phyloP scores from a whole-genome alignment of 805 yeast genomes.

The Ogataea haglerorum region DNA sequence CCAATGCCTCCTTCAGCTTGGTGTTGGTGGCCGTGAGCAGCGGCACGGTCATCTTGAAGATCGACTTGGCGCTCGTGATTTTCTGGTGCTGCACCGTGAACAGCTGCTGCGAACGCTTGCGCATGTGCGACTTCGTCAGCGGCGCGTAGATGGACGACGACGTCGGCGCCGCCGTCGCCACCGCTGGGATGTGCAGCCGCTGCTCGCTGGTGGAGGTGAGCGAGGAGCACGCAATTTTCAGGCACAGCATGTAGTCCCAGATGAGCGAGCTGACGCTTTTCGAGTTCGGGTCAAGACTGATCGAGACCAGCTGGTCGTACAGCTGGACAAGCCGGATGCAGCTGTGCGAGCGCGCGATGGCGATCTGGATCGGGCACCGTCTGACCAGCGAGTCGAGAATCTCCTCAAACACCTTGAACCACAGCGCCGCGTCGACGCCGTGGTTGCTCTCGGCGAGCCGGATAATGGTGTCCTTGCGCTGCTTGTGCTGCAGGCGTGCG shows the following conservation, averaged over 20 bases:
- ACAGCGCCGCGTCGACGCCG: slow-evolving; percentile 94
- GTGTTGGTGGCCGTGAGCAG: slow-evolving; percentile 66
- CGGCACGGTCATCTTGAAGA: slow-evolving; percentile 85
- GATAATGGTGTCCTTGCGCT: slow-evolving; percentile 64
- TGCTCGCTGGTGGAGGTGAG: slow-evolving; percentile 88
- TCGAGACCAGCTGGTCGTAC: slow-evolving; percentile 61
- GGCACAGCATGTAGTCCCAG: slow-evolving; percentile 56
- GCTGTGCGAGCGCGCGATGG: slow-evolving; percentile 85
- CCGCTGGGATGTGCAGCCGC: slow-evolving; percentile 57
- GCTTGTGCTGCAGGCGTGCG: slow-evolving; percentile 52
- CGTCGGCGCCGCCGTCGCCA: slow-evolving; percentile 7
- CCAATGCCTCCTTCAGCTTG: slow-evolving; percentile 77
- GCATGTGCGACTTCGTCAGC: slow-evolving; percentile 53
- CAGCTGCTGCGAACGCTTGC: slow-evolving; percentile 76
- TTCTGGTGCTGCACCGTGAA: slow-evolving; percentile 84
- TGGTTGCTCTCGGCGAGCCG: slow-evolving; percentile 85
- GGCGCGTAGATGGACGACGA: slow-evolving; percentile 38
- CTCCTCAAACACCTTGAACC: slow-evolving; percentile 86
- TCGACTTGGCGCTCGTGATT: slow-evolving; percentile 86
- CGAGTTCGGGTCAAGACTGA: slow-evolving; percentile 40
- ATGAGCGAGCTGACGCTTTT: slow-evolving; percentile 27
- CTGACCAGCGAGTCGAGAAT: slow-evolving; percentile 69
- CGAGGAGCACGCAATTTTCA: slow-evolving; percentile 89
- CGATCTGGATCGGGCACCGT: slow-evolving; percentile 88
- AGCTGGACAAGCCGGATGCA: slow-evolving; percentile 86